Base-by-base conservation (phyloP, 495 filamentous ascomycete genomes). In the Filosporella fistucella region DNA sequence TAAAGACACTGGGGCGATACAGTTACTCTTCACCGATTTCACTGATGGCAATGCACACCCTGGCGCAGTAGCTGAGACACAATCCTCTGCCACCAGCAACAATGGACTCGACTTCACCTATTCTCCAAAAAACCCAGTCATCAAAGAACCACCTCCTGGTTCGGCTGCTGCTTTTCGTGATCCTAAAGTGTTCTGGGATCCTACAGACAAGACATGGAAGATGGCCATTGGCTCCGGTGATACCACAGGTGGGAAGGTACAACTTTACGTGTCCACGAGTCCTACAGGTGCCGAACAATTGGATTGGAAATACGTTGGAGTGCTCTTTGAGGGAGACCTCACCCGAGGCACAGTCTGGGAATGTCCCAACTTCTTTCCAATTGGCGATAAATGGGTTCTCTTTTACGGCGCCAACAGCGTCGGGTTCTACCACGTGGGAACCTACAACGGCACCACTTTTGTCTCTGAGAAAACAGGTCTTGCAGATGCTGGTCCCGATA, bases 361-460 rank as follows among this genome's bases (percentile, higher is more conserved):
- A 32, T 59, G 56, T 29, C 56, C 56, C 6, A 56, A 56, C 48
- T 51, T 59, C 29, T 68, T 72, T 35, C 55, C 63, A 0, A 45
- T 72, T 4, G 51, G 39, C 17, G 22, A 38, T 30, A 59, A 59
- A 49, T 59, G 56, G 56, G 47, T 56, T 38, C n/a, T 56, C 14
- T 49, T 56, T 32, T 57, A 57, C 25, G 52, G 56, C 11, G 40
- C 33, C 2, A 30, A 42, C 29, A 14, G 13, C 13, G 23, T 49
- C 23, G 47, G 47, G 0, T 47, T 65, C 43, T 72, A 65, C 21
- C 51, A 68, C 17, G 45, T 69, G 6, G 68, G 68, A 8, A 42
- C 58, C 4, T 72, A 68, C 36, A 53, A 72, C 36, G 67, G 68
- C 2, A 65, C 56, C 0, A 55, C 43, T 0, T 72, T 70, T 42